Conservation (phyloP, 2,329 filamentous ascomycete genomes). For the Xylaria sp. region DNA sequence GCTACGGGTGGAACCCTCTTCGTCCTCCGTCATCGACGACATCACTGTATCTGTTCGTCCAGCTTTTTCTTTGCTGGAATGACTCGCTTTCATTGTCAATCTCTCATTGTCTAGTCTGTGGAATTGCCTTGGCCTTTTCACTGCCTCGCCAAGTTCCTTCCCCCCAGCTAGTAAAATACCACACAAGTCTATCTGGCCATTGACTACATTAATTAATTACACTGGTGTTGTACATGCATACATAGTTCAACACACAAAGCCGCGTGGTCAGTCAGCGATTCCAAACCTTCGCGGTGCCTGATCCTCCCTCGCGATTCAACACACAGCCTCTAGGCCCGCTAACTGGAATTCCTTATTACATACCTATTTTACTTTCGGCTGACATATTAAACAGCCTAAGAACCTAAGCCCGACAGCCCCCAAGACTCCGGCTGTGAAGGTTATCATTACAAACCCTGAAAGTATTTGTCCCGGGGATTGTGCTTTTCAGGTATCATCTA, state of each 20-base stretch:
- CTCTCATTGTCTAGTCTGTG: constrained; percentile 4
- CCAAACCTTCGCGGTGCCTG: constrained; percentile 13
- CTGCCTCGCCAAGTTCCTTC: constrained; percentile 6
- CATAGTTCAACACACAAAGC: not conserved
- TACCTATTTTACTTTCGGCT: constrained; percentile 24
- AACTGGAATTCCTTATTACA: constrained; percentile 23
- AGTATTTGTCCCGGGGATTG: constrained; percentile 18
- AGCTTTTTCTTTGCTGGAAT: constrained; percentile 6
- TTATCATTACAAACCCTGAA: constrained; percentile 24
- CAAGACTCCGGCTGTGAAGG: constrained; percentile 24
- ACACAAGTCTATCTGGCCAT: not conserved
- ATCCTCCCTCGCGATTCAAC: constrained; percentile 12
- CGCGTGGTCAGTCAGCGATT: constrained; percentile 19
- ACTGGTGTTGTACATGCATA: not conserved
- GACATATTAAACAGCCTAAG: constrained; percentile 26
- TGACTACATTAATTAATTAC: not conserved
- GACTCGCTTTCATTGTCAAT: constrained; percentile 18
- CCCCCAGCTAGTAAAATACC: not conserved
- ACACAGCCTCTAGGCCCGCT: constrained; percentile 32
- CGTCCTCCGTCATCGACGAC: constrained; percentile 24
- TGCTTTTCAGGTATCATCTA: constrained; percentile 6
- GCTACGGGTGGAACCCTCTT: not conserved
- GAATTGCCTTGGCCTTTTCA: not conserved
- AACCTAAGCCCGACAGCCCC: constrained; percentile 17
- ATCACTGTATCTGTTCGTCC: constrained; percentile 23